A percentile compares a stretch with the other conserved stretches of the same genome.
Conservation (phyloP, 106 monocot species). For the Dendrobium catenatum region DNA sequence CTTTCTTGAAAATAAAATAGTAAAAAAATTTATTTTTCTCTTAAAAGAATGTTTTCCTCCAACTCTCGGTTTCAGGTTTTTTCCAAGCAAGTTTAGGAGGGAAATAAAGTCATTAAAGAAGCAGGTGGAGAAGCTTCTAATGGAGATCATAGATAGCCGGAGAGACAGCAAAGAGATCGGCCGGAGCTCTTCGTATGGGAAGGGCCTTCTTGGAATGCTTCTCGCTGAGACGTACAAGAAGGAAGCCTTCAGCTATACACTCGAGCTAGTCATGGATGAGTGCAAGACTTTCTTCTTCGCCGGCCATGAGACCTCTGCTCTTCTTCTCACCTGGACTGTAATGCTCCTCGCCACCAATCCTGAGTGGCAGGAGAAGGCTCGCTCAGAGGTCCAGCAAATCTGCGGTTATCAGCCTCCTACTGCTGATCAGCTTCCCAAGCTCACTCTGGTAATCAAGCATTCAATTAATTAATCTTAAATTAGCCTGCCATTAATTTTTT, state of each 20-base stretch:
- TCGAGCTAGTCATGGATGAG: conserved; percentile 77
- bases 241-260: conserved; percentile 30
- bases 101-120: conserved; percentile 61
- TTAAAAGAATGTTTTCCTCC: too few relatives aligned
- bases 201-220: conserved; percentile 64
- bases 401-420: conserved; percentile 29
- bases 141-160: conserved; percentile 65
- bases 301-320: conserved; percentile 83
- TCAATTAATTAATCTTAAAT: not conserved
- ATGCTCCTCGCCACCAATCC: conserved; percentile 94
- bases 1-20: too few relatives aligned
- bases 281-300: conserved; percentile 98
- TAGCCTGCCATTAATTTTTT: not conserved
- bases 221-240: conserved; percentile 52
- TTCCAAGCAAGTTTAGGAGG: conserved; percentile 77
- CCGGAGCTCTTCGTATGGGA: conserved; percentile 52
- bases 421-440: conserved; percentile 64
- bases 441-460: conserved; percentile 45
- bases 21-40: too few relatives aligned
- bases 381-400: conserved; percentile 49
- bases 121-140: conserved; percentile 58
- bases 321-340: conserved; percentile 83
- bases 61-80: conserved; percentile 37
- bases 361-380: conserved; percentile 77
- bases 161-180: conserved; percentile 57